Conservation (phyloP, 768 basidiomycete species). For the Naganishia onofrii region DNA sequence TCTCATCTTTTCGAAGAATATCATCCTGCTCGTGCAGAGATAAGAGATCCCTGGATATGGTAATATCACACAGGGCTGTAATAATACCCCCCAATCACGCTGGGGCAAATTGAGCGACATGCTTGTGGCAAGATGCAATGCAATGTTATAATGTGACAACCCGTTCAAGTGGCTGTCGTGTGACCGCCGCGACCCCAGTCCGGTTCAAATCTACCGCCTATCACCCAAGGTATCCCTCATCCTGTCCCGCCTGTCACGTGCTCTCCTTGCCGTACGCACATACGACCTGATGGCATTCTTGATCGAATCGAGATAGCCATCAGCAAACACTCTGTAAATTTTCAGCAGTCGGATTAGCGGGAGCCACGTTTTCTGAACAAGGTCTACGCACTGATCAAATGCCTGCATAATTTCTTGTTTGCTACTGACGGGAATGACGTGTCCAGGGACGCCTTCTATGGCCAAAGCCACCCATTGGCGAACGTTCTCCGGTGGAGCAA, state of each 20-base stretch:
- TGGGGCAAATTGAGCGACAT: too few relatives aligned
- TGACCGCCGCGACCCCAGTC: background rate
- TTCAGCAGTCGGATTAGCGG: background rate
- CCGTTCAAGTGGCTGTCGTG: background rate
- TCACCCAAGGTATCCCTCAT: constrained; percentile 23
- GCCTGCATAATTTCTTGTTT: constrained; percentile 72
- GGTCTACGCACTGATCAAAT: constrained; percentile 67
- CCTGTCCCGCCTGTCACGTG: constrained; percentile 35
- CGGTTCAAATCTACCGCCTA: background rate
- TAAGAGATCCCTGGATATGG: too few relatives aligned
- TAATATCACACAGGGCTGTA: too few relatives aligned
- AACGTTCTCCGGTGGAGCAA: constrained; percentile 69
- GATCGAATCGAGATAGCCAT: constrained; percentile 70
- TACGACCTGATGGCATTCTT: constrained; percentile 72
- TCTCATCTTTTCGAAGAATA: too few relatives aligned
- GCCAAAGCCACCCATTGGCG: constrained; percentile 67
- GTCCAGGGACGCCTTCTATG: constrained; percentile 66
- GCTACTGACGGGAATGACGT: constrained; percentile 62
- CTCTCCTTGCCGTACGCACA: constrained; percentile 67
- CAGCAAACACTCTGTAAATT: constrained; percentile 61
- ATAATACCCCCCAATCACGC: too few relatives aligned
- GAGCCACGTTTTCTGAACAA: background rate
- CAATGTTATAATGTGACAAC: background rate
- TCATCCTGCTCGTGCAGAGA: too few relatives aligned
- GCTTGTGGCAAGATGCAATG: background rate